Evolutionary conservation across 495 filamentous ascomycete species (phyloP).

Genomic region (Hamigera avellanea): DNA sequence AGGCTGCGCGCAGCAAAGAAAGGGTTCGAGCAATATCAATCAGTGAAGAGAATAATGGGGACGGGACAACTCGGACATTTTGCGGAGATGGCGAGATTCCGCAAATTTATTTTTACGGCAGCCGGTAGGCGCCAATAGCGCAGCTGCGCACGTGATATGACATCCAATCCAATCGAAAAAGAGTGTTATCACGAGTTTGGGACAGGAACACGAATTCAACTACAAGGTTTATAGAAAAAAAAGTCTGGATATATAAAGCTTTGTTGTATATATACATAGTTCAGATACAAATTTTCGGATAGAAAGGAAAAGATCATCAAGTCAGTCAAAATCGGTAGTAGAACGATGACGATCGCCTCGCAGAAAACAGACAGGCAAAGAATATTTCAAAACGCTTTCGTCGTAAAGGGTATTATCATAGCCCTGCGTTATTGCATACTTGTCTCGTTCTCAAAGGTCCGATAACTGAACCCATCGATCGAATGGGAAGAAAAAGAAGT

Average conservation of each 20-base stretch:
- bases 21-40: not conserved
- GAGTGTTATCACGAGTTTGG: no score
- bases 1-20: not conserved
- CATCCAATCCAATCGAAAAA: no score
- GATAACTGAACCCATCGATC: conserved; percentile 5
- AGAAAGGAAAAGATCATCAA: no score
- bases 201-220: no score
- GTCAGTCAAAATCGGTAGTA: no score
- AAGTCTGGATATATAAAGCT: no score
- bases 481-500: not conserved
- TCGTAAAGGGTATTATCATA: conserved; percentile 25
- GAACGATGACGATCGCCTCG: no score
- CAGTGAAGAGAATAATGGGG: not conserved
- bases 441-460: conserved; percentile 12
- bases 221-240: no score
- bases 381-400: conserved; percentile 14
- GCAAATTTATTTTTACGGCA: conserved; percentile 24
- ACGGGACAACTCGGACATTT: conserved; percentile 17
- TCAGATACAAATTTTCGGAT: no score
- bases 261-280: no score
- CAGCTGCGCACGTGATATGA: conserved; percentile 12
- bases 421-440: conserved; percentile 25
- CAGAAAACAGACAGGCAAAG: no score
- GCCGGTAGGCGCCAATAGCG: conserved; percentile 5
- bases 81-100: conserved; percentile 21